Percentiles rank a stretch among this genome's conserved stretches.
phyloP scores from a whole-genome alignment of 768 basidiomycete species.

The Macrolepiota dolichaula region DNA sequence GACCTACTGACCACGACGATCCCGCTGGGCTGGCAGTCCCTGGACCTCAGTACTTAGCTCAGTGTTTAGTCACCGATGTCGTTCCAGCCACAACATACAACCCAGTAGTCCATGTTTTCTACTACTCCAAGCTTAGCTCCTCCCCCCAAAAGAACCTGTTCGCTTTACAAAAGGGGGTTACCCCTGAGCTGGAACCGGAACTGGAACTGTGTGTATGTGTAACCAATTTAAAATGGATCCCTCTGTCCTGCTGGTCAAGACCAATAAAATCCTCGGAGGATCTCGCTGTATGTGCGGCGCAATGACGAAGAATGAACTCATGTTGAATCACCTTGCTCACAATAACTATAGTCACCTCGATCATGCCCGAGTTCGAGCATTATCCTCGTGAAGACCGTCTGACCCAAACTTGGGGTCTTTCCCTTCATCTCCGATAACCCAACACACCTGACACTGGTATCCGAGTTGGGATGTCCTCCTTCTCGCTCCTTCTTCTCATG shows the following conservation, averaged over 20 bases:
- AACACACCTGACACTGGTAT: background rate
- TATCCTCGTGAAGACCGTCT: background rate
- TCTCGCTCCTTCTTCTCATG: background rate
- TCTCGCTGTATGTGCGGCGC: background rate
- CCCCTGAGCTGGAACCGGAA: no score
- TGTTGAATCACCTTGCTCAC: background rate
- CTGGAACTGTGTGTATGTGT: no score
- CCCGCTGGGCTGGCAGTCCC: background rate
- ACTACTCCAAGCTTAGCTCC: no score
- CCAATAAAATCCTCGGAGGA: background rate
- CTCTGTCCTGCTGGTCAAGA: background rate
- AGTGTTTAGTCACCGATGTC: background rate
- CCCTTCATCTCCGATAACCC: conserved; percentile 2
- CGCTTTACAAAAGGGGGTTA: no score
- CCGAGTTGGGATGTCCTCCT: background rate
- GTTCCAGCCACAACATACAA: no score
- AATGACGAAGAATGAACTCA: background rate
- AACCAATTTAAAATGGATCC: no score
- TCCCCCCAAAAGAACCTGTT: no score
- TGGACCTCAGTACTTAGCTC: conserved; percentile 1
- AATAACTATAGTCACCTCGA: background rate
- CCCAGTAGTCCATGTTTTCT: no score
- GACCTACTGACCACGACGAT: background rate
- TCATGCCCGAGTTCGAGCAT: background rate
- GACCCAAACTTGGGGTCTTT: background rate